phyloP scores from a whole-genome alignment of 768 basidiomycete species.

The Suillus brevipes region DNA sequence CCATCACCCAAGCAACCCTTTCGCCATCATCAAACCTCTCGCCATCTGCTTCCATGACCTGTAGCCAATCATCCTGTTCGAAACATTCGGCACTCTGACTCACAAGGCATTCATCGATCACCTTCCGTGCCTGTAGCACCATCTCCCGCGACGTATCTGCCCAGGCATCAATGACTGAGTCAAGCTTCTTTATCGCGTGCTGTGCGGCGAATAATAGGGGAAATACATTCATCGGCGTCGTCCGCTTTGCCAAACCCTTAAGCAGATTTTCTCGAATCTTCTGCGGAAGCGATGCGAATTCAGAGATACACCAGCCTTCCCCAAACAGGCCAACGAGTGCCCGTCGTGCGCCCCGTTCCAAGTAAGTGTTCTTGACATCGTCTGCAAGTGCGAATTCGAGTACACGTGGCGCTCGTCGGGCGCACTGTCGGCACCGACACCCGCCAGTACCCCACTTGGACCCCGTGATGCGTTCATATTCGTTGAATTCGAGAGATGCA shows the following conservation, averaged over 20 bases:
- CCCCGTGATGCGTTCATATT: constrained; percentile 71
- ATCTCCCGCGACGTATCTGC: constrained; percentile 50
- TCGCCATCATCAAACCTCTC: constrained; percentile 78
- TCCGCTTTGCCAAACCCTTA: constrained; percentile 70
- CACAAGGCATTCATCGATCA: constrained; percentile 62
- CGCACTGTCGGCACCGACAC: constrained; percentile 83
- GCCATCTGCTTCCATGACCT: constrained; percentile 72
- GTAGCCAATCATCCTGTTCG: constrained; percentile 66
- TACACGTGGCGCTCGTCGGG: constrained; percentile 75
- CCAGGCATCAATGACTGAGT: constrained; percentile 55
- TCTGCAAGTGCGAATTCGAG: constrained; percentile 77
- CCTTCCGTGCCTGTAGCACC: constrained; percentile 60
- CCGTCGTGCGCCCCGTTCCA: constrained; percentile 71
- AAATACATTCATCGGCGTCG: constrained; percentile 67
- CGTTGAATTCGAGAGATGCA: constrained; percentile 75
- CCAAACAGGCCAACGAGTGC: constrained; percentile 85
- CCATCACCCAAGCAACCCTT: constrained; percentile 75
- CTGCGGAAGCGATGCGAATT: constrained; percentile 71
- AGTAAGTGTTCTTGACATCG: constrained; percentile 72
- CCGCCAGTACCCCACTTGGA: constrained; percentile 84
- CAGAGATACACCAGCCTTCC: constrained; percentile 83
- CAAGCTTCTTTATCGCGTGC: constrained; percentile 56
- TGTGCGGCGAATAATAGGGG: constrained; percentile 68
- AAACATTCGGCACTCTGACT: constrained; percentile 65
- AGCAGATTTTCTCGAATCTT: constrained; percentile 68